Percentiles rank a stretch among this genome's conserved stretches.
Conservation (phyloP, 768 basidiomycete species). For the Hericium erinaceus region DNA sequence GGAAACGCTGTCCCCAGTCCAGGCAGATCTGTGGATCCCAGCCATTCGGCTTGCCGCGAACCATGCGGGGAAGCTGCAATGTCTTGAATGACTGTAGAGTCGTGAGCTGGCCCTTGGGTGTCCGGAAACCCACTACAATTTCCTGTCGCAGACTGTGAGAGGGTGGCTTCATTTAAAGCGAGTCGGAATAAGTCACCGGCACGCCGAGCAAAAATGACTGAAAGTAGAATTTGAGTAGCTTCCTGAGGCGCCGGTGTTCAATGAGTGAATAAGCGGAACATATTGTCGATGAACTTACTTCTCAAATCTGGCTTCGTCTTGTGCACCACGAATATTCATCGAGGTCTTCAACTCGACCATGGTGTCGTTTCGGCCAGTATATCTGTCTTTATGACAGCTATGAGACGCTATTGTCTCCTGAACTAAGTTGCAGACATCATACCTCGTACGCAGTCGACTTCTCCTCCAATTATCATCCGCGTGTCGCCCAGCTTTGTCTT, state of each 20-base stretch:
- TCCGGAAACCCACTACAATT: conserved; percentile 83
- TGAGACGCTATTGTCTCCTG: not conserved
- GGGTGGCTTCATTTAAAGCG: not conserved
- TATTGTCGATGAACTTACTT: conserved; percentile 38
- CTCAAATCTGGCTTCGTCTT: conserved; percentile 71
- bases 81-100: conserved; percentile 70
- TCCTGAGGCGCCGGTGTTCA: conserved; percentile 36
- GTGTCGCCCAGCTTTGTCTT: conserved; percentile 73
- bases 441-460: conserved; percentile 87
- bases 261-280: not conserved
- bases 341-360: conserved; percentile 89
- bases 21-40: conserved; percentile 77
- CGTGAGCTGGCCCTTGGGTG: conserved; percentile 57
- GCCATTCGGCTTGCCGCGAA: conserved; percentile 61
- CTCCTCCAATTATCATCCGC: conserved; percentile 74
- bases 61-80: conserved; percentile 65
- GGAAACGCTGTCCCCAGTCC: conserved; percentile 58
- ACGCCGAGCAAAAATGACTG: conserved; percentile 89
- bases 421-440: conserved; percentile 8
- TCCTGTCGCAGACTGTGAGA: conserved; percentile 38
- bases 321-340: conserved; percentile 48
- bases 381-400: conserved; percentile 34
- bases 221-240: conserved; percentile 87
- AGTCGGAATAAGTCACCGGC: conserved; percentile 42
- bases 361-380: conserved; percentile 50